Conservation (phyloP, 208 protist genomes). For the Blastocrithidia nonstop region DNA sequence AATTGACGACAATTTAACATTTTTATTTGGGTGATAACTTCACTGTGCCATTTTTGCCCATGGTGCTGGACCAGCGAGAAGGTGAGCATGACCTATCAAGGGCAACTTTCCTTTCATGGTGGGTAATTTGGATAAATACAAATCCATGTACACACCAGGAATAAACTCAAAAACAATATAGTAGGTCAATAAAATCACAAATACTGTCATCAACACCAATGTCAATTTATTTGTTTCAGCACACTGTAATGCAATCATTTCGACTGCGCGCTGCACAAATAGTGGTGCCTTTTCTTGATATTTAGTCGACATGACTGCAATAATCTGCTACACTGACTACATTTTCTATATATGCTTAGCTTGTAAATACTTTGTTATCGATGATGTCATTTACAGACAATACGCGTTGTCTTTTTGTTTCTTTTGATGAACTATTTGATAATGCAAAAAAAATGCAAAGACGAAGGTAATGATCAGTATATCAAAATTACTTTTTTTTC, state of each 20-base stretch:
- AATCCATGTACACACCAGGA: constrained; percentile 41
- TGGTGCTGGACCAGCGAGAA: constrained; percentile 39
- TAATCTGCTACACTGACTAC: no score
- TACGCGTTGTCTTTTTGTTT: no score
- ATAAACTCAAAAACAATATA: constrained; percentile 2
- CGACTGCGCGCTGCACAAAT: no score
- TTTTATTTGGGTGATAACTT: constrained; percentile 45
- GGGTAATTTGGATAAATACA: constrained; percentile 46
- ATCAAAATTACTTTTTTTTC: no score
- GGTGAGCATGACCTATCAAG: constrained; percentile 61
- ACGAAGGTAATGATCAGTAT: no score
- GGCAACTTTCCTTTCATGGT: constrained; percentile 46
- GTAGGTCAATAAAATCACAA: neutral
- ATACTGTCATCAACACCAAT: neutral
- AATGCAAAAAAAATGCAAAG: no score
- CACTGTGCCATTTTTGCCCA: constrained; percentile 68
- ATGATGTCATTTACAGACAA: no score
- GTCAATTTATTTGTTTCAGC: constrained; percentile 2
- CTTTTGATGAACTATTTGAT: no score
- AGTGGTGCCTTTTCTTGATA: no score
- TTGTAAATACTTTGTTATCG: no score
- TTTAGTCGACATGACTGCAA: no score
- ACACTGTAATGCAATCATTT: neutral
- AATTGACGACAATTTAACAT: constrained; percentile 4
- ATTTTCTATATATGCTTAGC: no score